Conservation (phyloP, 1,139 yeast genomes). For the Suhomyces coccinellae region DNA sequence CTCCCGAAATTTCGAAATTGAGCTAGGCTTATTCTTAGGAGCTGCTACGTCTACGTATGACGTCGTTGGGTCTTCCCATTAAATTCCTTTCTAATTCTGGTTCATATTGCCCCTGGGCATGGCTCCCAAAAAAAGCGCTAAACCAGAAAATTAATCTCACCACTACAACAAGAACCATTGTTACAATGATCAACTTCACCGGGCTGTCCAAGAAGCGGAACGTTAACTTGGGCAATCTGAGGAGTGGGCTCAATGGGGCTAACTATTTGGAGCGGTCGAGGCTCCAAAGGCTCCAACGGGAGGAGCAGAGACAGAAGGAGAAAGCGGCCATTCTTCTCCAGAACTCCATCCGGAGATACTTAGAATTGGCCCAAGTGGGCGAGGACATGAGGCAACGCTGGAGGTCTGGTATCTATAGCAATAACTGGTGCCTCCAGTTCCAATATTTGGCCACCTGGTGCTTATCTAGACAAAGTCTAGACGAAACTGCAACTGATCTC, state of each 20-base stretch:
- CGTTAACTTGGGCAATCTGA: constrained; percentile 71
- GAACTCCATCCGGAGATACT: constrained; percentile 37
- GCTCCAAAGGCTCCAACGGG: constrained; percentile 66
- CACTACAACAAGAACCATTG: neutral
- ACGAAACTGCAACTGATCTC: constrained; percentile 5
- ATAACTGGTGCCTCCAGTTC: constrained; percentile 20
- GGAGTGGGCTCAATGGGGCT: constrained; percentile 22
- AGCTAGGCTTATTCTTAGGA: no score
- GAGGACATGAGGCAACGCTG: constrained; percentile 11
- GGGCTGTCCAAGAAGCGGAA: constrained; percentile 64
- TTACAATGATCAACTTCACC: constrained; percentile 55
- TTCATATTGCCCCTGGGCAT: neutral
- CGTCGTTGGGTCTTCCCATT: no score
- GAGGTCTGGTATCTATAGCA: neutral
- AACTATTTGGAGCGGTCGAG: constrained; percentile 60
- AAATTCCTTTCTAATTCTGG: neutral
- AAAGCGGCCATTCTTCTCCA: constrained; percentile 56
- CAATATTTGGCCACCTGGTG: constrained; percentile 21
- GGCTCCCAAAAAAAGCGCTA: constrained; percentile 1
- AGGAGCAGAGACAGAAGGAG: constrained; percentile 50
- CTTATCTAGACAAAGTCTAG: constrained; percentile 6
- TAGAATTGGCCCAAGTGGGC: constrained; percentile 26
- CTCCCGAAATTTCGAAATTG: no score
- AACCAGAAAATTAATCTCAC: constrained; percentile 5
- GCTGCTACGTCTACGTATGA: no score